A percentile compares a stretch with the other conserved stretches of the same genome.
phyloP scores from a whole-genome alignment of 1,284 basidiomycete genomes.

The Trichosporon faecale region DNA sequence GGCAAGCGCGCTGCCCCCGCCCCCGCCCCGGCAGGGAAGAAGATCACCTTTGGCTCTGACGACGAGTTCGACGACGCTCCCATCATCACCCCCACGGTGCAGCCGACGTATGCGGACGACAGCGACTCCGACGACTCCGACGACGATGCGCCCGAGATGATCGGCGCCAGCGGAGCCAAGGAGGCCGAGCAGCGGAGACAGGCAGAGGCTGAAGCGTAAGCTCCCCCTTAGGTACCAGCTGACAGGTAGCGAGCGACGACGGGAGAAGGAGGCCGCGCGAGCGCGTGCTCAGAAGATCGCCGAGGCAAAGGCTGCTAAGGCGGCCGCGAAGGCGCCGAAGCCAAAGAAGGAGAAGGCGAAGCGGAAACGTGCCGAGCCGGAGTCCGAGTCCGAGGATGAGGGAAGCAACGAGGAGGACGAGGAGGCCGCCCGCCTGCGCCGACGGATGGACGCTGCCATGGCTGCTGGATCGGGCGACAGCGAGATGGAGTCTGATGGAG shows the following conservation, averaged over 20 bases:
- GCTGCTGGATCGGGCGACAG: slow-evolving; percentile 21
- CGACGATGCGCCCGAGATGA: slow-evolving; percentile 44
- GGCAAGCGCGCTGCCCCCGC: slow-evolving; percentile 23
- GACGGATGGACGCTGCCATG: slow-evolving; percentile 31
- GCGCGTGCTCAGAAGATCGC: slow-evolving; percentile 28
- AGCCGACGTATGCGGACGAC: not conserved
- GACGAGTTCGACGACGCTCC: slow-evolving; percentile 16
- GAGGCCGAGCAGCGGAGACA: slow-evolving; percentile 16
- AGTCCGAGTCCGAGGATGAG: slow-evolving; percentile 24
- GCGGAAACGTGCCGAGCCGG: slow-evolving; percentile 14
- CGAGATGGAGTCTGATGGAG: slow-evolving; percentile 34
- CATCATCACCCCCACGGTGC: not conserved
- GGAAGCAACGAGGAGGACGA: slow-evolving; percentile 22
- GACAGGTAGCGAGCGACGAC: slow-evolving; percentile 13
- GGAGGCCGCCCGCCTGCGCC: slow-evolving; percentile 25
- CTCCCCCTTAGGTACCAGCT: slow-evolving; percentile 6
- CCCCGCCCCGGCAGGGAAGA: slow-evolving; percentile 31
- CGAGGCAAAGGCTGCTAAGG: slow-evolving; percentile 25
- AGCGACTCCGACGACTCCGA: slow-evolving; percentile 29
- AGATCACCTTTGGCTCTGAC: slow-evolving; percentile 33
- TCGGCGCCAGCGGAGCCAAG: slow-evolving; percentile 27
- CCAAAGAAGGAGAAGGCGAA: slow-evolving; percentile 16
- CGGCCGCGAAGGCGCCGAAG: slow-evolving; percentile 12
- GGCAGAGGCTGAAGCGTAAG: slow-evolving; percentile 28
- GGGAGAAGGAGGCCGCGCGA: slow-evolving; percentile 23